These are phyloP conservation scores for Larix kaempferi DNA, from an alignment of 75 land plant genomes.

Conservation along the genomic window DNA sequence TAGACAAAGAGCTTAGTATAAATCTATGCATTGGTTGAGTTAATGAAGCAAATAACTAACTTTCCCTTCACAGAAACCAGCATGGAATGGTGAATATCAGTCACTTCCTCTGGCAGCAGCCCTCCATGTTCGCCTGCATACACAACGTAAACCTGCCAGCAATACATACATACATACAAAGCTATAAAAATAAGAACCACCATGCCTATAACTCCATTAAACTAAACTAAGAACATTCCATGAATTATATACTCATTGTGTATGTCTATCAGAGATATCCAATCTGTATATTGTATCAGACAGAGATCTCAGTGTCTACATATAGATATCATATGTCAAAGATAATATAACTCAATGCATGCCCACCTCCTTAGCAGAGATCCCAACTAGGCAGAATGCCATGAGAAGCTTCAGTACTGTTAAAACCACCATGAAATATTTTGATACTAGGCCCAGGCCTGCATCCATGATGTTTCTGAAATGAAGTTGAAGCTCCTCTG, in stretches of 20 bases:
- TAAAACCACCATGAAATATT: neutral
- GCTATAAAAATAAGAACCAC: neutral
- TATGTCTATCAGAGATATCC: neutral
- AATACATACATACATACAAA: neutral
- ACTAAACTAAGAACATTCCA: neutral
- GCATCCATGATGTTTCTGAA: neutral
- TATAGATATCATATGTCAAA: neutral
- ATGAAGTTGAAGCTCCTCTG: neutral
- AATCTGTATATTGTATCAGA: neutral
- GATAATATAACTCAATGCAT: neutral
- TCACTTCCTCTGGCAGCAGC: slow-evolving; percentile 32
- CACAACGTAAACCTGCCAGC: slow-evolving; percentile 46
- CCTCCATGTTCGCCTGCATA: slow-evolving; percentile 45
- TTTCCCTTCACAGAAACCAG: slow-evolving; percentile 42
- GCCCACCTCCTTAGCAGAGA: slow-evolving; percentile 12
- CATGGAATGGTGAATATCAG: slow-evolving; percentile 39
- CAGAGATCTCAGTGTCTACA: neutral
- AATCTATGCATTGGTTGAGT: no score
- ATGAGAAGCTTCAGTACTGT: neutral
- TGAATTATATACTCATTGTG: no score
- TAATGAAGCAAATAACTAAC: neutral
- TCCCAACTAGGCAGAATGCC: neutral
- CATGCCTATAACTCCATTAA: neutral
- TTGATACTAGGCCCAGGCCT: neutral
- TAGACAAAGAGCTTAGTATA: no score